Base-by-base conservation (phyloP, 78 protist genomes). In the Dictyostelium capitatum region DNA sequence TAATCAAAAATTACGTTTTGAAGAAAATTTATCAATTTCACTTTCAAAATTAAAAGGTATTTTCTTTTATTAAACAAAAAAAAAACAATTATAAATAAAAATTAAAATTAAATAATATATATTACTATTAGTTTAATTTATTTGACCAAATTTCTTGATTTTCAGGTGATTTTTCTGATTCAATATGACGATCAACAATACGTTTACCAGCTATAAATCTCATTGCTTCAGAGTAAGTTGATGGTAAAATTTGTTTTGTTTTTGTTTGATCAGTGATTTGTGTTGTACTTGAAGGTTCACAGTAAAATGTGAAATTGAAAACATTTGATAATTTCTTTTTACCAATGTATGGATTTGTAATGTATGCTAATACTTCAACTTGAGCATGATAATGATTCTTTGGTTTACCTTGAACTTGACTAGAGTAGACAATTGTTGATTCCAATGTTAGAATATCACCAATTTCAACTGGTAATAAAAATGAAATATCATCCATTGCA, bases 401-500 rank as follows among this genome's bases (percentile, higher is more conserved):
- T 32, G 28, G 37, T 8, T 28, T 10, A 28, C 41, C 72, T 28
- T 37, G 75, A n/a, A 80, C 53, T 15, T 70, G 56, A 12, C 82
- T 72, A 11, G 79, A n/a, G 47, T 91, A 91, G 30, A 91, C 95
- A 47, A 91, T 79, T 0, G 89, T 82, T 19, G 95, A 85, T 20
- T 81, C 91, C 69, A 91, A 56, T 15, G 82, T 70, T 9, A 91
- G 20, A 10, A 91, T 91, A 48, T 82, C 74, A 25, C 95, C 95
- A 70, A 91, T 91, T 20, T 91, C 89, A 15, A 91, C 95, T 25
- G 95, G 90, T 28, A 53, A 28, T 10, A 78, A 37, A 30, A 91
- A 91, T 1, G 95, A 57, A 19, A 83, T 82, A 25, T 91, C 95
- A 28, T 91, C 95, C 95, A 91, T 91, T 6, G 89, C 95, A 54